Evolutionary conservation across 2,329 filamentous ascomycete genomes (phyloP).

Genomic region (Ceratocystis alfenasii): DNA sequence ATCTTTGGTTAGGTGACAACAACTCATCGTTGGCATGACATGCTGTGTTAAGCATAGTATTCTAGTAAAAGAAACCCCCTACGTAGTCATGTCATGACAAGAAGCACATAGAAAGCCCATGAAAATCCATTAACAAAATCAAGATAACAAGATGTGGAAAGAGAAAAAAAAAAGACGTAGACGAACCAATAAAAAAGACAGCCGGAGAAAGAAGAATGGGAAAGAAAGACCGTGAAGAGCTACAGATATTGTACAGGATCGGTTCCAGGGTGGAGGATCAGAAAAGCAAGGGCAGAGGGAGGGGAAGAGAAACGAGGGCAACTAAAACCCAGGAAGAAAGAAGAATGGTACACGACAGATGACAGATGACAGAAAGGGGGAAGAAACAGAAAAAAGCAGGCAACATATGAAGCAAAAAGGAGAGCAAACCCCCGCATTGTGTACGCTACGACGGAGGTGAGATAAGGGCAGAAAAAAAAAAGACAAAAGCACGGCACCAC

Average conservation of each 20-base stretch:
- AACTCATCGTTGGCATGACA: no score
- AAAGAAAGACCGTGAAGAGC: not conserved
- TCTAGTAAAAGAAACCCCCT: not conserved
- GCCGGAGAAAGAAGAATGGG: not conserved
- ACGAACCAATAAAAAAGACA: not conserved
- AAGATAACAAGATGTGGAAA: not conserved
- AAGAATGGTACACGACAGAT: not conserved
- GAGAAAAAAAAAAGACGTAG: conserved; percentile 1
- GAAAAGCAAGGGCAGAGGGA: not conserved
- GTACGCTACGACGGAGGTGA: not conserved
- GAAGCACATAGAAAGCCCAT: not conserved
- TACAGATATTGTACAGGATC: conserved; percentile 3
- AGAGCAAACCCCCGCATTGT: not conserved
- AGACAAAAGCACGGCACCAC: conserved; percentile 4
- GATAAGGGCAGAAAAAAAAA: not conserved
- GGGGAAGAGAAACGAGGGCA: not conserved
- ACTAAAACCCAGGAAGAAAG: not conserved
- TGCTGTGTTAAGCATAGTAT: not conserved
- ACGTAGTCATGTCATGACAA: not conserved
- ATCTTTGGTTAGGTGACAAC: no score
- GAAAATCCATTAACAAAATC: not conserved
- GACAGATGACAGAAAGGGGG: not conserved
- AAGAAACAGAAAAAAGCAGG: not conserved
- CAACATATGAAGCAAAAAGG: not conserved
- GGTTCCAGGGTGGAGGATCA: not conserved